Percentiles rank a stretch among this genome's conserved stretches.
phyloP scores from a whole-genome alignment of 768 basidiomycete genomes.

The Tricholoma hemisulphureum region DNA sequence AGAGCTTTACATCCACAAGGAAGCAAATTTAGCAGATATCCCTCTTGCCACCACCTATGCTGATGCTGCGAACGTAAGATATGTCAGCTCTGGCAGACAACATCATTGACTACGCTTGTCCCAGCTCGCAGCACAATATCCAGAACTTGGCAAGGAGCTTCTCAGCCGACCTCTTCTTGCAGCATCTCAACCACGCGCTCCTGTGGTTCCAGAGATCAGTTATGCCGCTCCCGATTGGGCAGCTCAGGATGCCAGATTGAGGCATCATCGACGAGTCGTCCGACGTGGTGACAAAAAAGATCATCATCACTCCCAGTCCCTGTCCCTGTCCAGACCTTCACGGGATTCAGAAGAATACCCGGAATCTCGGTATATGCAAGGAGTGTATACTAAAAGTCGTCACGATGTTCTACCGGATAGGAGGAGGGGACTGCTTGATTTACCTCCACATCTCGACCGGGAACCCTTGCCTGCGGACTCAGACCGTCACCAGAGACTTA shows the following conservation, averaged over 20 bases:
- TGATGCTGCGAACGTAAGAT: slow-evolving; percentile 38
- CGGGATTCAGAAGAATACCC: background rate
- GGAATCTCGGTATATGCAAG: background rate
- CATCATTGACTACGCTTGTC: background rate
- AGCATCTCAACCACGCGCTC: background rate
- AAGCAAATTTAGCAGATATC: slow-evolving; percentile 9
- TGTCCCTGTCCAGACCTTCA: background rate
- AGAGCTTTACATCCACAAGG: background rate
- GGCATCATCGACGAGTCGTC: background rate
- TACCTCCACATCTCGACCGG: background rate
- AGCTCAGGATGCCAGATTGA: background rate
- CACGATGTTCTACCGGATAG: too few relatives aligned
- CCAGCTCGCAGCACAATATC: slow-evolving; percentile 34
- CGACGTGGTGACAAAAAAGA: background rate
- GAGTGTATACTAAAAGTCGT: background rate
- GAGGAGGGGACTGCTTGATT: background rate
- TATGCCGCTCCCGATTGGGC: background rate
- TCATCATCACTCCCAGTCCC: background rate
- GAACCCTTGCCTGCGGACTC: background rate
- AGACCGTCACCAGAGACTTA: background rate
- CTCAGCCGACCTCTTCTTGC: slow-evolving; percentile 30
- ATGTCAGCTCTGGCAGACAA: background rate
- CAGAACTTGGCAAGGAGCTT: slow-evolving; percentile 33
- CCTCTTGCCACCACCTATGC: slow-evolving; percentile 34
- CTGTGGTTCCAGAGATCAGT: background rate